Evolutionary conservation across 257 asterid species (phyloP).

Genomic region (Solanum appendiculatum): DNA sequence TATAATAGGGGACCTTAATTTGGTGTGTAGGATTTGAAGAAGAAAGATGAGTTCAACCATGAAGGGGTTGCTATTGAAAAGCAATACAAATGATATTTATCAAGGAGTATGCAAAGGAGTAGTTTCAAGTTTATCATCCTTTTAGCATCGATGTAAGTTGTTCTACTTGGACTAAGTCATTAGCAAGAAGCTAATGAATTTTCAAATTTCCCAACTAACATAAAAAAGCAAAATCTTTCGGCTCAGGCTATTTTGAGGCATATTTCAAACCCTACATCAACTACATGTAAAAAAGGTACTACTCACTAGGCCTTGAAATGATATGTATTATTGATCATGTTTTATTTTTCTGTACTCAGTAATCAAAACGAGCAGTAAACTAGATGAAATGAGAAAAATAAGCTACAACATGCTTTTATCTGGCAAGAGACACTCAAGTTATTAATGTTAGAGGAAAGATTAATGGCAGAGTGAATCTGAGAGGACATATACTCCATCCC

Average conservation of each 20-base stretch:
- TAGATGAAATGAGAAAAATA: background rate
- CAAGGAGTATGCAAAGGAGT: conserved; percentile 16
- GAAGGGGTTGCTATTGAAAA: conserved; percentile 37
- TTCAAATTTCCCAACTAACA: background rate
- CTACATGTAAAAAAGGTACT: conserved; percentile 20
- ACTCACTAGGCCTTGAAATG: background rate
- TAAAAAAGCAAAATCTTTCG: conserved; percentile 11
- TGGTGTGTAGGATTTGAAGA: conserved; percentile 1
- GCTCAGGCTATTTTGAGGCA: conserved; percentile 4
- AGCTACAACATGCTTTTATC: too few species aligned
- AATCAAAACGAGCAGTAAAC: too few species aligned
- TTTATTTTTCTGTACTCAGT: background rate
- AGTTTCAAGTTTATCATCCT: conserved; percentile 2
- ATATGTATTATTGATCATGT: background rate
- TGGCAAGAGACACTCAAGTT: too few species aligned
- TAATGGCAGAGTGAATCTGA: too few species aligned
- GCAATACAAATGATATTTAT: conserved; percentile 19
- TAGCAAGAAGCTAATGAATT: conserved; percentile 15
- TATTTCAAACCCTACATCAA: too few species aligned
- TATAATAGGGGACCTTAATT: background rate
- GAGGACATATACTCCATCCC: too few species aligned
- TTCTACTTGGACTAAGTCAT: conserved; percentile 17
- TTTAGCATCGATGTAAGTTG: background rate
- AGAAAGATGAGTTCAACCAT: conserved; percentile 29
- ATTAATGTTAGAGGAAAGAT: too few species aligned